phyloP scores from a whole-genome alignment of 1,284 basidiomycete species.

The Cryptococcus jaspeensis region DNA sequence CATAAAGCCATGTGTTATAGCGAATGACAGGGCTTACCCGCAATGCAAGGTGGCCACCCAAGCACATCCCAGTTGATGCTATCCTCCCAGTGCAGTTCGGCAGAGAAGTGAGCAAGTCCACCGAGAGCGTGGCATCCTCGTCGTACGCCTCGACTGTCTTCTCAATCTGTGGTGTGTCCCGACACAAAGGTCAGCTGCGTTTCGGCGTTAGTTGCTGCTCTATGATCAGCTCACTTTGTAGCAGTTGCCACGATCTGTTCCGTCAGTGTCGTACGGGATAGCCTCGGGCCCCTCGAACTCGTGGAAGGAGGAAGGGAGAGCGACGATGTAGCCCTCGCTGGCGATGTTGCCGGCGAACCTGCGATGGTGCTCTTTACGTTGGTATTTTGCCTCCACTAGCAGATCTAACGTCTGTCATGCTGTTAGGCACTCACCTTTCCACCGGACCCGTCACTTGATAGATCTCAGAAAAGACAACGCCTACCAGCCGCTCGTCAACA shows the following conservation, averaged over 20 bases:
- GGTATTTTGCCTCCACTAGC: background rate
- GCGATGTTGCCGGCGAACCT: slow-evolving; percentile 88
- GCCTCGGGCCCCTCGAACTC: slow-evolving; percentile 85
- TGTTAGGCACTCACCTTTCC: slow-evolving; percentile 26
- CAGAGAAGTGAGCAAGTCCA: slow-evolving; percentile 70
- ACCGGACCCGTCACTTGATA: slow-evolving; percentile 52
- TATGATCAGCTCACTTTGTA: slow-evolving; percentile 64
- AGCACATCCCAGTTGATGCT: slow-evolving; percentile 58
- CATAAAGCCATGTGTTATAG: background rate
- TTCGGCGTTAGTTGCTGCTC: background rate
- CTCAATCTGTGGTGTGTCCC: slow-evolving; percentile 61
- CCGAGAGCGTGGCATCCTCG: slow-evolving; percentile 74
- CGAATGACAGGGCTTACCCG: slow-evolving; percentile 51
- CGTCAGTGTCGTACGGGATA: slow-evolving; percentile 81
- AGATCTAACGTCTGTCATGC: background rate
- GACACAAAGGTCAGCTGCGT: background rate
- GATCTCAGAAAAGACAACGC: slow-evolving; percentile 53
- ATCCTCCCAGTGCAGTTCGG: slow-evolving; percentile 85
- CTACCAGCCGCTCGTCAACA: slow-evolving; percentile 10
- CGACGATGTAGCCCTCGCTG: slow-evolving; percentile 62
- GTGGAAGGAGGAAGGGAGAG: slow-evolving; percentile 61
- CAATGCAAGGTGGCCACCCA: slow-evolving; percentile 57
- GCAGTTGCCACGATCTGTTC: slow-evolving; percentile 84
- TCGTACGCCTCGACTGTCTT: slow-evolving; percentile 80
- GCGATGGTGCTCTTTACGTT: background rate